Base-by-base conservation (phyloP, 768 basidiomycete genomes). In the Cyathus striatus region DNA sequence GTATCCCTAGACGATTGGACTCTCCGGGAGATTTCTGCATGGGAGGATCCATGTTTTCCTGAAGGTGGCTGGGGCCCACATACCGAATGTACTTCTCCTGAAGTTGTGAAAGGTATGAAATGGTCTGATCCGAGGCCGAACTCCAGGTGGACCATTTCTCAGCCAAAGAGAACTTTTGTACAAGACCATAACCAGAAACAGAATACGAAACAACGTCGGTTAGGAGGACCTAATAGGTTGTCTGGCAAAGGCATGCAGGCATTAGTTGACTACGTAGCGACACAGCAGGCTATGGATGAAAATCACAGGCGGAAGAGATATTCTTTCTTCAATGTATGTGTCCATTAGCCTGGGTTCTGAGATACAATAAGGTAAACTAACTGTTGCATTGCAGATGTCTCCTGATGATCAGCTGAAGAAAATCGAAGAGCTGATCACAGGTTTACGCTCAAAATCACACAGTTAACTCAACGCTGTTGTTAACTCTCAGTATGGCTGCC, bases 391-490 rank as follows among this genome's bases (percentile, higher is more conserved):
- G 13, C 44, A 81, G 81, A 72, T 82, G 69, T 58, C 76, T 2
- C 73, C 79, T 3, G 61, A 79, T 21, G 64, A 77, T 32, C 80
- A 81, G 49, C 49, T 81, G 1, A 50, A 64, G 42, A 70, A 70
- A 46, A 82, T 81, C 20, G 54, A 72, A 38, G 73, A 75, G 47
- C 59, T 73, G 5, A 68, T 80, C 46, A 62, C 59, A 24, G 61
- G 59, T 41, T 57, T 79, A 16, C 43, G 47, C 18, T 37, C 18
- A n/a, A 20, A 10, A n/a, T 30, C 9, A n/a, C n/a, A 30, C 9
- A 30, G 9, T 30, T 9, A 30, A 30, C n/a, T 30, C n/a, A 30
- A 9, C n/a, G n/a, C n/a, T n/a, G n/a, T n/a, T n/a, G n/a, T n/a
- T n/a, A n/a, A n/a, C n/a, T n/a, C n/a, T n/a, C n/a, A n/a, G n/a